Percentiles rank a stretch among this genome's conserved stretches.
These are phyloP conservation scores for Aspergillus thermomutatus DNA, from an alignment of 2,329 filamentous ascomycete genomes.

Conservation along the genomic window DNA sequence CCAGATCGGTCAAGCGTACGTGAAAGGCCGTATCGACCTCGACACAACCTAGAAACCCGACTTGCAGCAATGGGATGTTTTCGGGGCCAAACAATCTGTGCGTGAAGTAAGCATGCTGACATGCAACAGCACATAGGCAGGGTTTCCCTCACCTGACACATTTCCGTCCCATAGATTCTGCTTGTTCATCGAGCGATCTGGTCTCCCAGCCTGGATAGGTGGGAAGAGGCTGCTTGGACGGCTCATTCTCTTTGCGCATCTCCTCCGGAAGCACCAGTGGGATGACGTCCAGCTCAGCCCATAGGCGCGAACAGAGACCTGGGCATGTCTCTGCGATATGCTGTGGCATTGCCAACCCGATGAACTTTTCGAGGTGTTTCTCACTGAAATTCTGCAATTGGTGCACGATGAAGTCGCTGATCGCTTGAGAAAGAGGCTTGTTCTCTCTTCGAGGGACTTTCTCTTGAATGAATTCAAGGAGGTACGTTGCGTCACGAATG, in stretches of 20 bases:
- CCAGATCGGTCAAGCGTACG: conserved; percentile 56
- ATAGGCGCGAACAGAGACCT: conserved; percentile 65
- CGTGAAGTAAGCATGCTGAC: conserved; percentile 11
- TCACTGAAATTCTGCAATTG: conserved; percentile 60
- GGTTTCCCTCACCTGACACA: conserved; percentile 59
- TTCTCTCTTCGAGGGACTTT: conserved; percentile 49
- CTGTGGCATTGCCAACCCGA: conserved; percentile 67
- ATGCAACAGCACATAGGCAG: neutral
- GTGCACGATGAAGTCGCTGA: conserved; percentile 59
- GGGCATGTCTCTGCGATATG: conserved; percentile 61
- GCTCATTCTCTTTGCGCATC: conserved; percentile 11
- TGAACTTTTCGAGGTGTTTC: conserved; percentile 68
- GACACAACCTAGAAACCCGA: conserved; percentile 66
- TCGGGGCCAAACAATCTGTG: conserved; percentile 68
- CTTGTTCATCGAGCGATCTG: conserved; percentile 72
- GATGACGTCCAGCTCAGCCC: conserved; percentile 73
- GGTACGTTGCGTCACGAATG: conserved; percentile 70
- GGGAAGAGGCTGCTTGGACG: conserved; percentile 24
- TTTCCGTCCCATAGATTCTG: conserved; percentile 76
- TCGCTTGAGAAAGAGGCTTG: conserved; percentile 39
- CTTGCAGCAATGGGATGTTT: conserved; percentile 62
- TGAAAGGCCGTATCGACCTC: conserved; percentile 67
- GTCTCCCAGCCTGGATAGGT: conserved; percentile 43
- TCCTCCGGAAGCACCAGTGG: conserved; percentile 59
- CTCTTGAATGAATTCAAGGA: conserved; percentile 67